Conservation (phyloP, 768 basidiomycete genomes). For the Steccherinum ochraceum region DNA sequence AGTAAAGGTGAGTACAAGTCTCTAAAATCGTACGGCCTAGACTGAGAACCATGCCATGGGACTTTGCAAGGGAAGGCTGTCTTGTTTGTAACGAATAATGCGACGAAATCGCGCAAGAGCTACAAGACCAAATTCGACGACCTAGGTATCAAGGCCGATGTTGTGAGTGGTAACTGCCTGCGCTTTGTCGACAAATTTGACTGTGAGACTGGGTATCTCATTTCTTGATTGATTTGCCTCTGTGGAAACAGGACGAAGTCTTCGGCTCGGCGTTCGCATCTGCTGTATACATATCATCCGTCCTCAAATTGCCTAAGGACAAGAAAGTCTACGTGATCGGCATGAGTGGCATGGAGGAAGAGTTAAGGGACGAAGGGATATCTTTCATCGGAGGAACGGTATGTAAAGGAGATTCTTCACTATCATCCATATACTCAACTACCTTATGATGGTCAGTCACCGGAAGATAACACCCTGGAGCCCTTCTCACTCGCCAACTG, state of each 20-base stretch:
- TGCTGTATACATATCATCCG: constrained; percentile 80
- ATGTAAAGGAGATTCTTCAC: constrained; percentile 21
- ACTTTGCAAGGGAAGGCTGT: constrained; percentile 62
- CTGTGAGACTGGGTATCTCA: background rate
- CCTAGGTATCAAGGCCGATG: constrained; percentile 77
- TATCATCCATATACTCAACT: background rate
- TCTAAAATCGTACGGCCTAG: constrained; percentile 2
- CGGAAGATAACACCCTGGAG: constrained; percentile 71
- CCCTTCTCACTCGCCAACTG: constrained; percentile 67
- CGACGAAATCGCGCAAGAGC: constrained; percentile 81
- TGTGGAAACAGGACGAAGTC: constrained; percentile 87
- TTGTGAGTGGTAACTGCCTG: constrained; percentile 46
- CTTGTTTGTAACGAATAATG: constrained; percentile 96
- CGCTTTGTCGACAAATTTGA: background rate
- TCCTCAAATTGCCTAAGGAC: constrained; percentile 81
- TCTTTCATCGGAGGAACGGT: constrained; percentile 81
- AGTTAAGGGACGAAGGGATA: constrained; percentile 84
- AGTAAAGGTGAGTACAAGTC: constrained; percentile 49
- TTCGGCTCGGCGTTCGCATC: constrained; percentile 91
- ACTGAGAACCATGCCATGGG: constrained; percentile 1
- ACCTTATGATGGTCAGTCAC: constrained; percentile 49
- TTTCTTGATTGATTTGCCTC: background rate
- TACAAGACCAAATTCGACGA: constrained; percentile 92
- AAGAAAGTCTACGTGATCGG: constrained; percentile 97
- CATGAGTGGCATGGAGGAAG: constrained; percentile 87